Evolutionary conservation across 1,284 basidiomycete genomes (phyloP), one percentile per base, ranked within the genome.

Genomic region (Porodaedalea pini): DNA sequence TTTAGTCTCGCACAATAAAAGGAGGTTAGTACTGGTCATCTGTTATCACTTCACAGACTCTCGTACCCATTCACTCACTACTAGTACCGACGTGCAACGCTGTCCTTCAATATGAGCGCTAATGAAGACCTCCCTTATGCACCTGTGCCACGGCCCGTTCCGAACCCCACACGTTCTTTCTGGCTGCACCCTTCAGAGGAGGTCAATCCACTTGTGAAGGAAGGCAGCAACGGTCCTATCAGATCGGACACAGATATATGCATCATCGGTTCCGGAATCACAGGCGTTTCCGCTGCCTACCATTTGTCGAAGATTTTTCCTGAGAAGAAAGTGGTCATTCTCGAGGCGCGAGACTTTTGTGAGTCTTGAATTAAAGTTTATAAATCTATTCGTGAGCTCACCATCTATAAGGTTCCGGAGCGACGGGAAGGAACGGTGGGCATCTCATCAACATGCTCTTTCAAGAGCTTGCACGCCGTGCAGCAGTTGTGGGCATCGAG

Each of bases 331-430:
- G 74, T 81, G 1, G 80, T 82, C 3, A 74, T 92, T 13, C 67
- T 92, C 10, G 89, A 92, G 65, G 90, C 88, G 2, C 75, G 89
- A 65, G 83, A 88, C 58, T 91, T 92, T 66, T 91, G 89, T 89
- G 29, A 72, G 86, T 71, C 31, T 6, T 34, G 11, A 13, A 41
- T 37, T 17, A 25, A 1, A 40, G 17, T 61, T 31, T 23, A 56
- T 37, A 31, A 39, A 15, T 13, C 6, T 34, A 36, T 25, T 40
- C 21, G 0, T 62, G 90, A 88, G 88, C 67, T 83, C 86, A 34
- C n/a, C n/a, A n/a, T n/a, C n/a, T n/a, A n/a, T n/a, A n/a, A n/a
- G n/a, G n/a, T n/a, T n/a, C n/a, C n/a, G 90, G 88, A n/a, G 90
- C 89, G 21, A 92, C 88, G 49, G 88, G 88, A 55, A 73, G 89